Conservation (phyloP, 2,329 filamentous ascomycete species). For the Dactylonectria estremocensis region DNA sequence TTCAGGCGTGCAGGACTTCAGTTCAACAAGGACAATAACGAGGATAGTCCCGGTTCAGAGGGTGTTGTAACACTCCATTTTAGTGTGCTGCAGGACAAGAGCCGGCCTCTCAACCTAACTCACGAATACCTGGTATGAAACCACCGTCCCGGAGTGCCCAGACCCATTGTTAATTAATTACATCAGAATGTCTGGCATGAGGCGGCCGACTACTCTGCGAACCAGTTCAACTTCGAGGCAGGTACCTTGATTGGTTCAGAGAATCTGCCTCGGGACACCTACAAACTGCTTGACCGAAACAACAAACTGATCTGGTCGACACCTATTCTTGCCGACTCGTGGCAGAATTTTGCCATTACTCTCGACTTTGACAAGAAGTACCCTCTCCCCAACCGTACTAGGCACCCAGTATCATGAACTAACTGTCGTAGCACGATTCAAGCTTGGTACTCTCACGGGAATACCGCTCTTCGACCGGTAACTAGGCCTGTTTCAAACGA, state of each 20-base stretch:
- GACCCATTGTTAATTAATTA: constrained; percentile 4
- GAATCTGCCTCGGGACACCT: constrained; percentile 53
- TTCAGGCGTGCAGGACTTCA: constrained; percentile 67
- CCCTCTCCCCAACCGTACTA: constrained; percentile 14
- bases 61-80: constrained; percentile 74
- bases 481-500: constrained; percentile 64
- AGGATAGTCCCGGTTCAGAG: constrained; percentile 67
- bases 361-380: constrained; percentile 71
- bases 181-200: constrained; percentile 61
- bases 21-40: constrained; percentile 49
- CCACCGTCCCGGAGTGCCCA: accelerated
- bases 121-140: constrained; percentile 72
- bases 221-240: constrained; percentile 70
- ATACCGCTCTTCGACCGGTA: constrained; percentile 61
- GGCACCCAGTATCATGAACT: constrained; percentile 8
- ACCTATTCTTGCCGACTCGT: constrained; percentile 64
- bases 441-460: constrained; percentile 70
- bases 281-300: constrained; percentile 64
- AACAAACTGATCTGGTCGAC: constrained; percentile 66
- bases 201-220: constrained; percentile 62
- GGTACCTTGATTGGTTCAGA: constrained; percentile 64
- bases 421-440: constrained; percentile 63
- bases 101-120: constrained; percentile 68
- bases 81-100: constrained; percentile 67
- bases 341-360: constrained; percentile 75